Percentiles rank a stretch among this genome's conserved stretches.
phyloP scores from a whole-genome alignment of 176 grass and related monocot genomes.

The barley (Hordeum vulgare) region DNA sequence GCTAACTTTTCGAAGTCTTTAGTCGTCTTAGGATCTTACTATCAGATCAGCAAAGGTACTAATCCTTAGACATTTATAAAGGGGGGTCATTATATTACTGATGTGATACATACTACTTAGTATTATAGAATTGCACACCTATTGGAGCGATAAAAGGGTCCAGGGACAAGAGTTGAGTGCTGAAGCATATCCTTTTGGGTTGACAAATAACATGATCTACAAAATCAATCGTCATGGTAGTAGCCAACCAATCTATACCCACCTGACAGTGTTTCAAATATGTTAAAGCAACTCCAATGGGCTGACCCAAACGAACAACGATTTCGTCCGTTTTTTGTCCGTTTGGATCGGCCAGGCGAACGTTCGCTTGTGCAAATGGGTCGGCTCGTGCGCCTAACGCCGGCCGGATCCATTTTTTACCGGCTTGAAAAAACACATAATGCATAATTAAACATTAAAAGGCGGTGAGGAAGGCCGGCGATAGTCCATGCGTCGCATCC shows the following conservation, averaged over 20 bases:
- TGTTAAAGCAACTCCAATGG: no score
- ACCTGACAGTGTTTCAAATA: neutral
- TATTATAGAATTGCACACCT: neutral
- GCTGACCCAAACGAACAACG: no score
- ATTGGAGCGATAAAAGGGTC: neutral
- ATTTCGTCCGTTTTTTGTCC: no score
- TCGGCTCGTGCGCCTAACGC: no score
- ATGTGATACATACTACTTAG: neutral
- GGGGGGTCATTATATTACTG: neutral
- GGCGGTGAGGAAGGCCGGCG: no score
- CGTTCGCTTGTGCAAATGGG: no score
- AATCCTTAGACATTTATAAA: conserved; percentile 8
- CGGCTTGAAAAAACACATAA: no score
- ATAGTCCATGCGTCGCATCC: no score
- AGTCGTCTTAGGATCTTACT: conserved; percentile 29
- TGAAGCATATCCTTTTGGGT: neutral
- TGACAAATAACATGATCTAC: neutral
- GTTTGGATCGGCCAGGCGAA: no score
- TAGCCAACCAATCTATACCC: neutral
- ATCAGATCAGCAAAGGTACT: conserved; percentile 28
- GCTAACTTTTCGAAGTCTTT: conserved; percentile 24
- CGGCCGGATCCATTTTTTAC: no score
- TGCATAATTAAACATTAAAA: no score
- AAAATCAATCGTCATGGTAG: neutral
- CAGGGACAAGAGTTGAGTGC: neutral